Conservation (phyloP, 805 yeast genomes). For the Ogataea wickerhamii region DNA sequence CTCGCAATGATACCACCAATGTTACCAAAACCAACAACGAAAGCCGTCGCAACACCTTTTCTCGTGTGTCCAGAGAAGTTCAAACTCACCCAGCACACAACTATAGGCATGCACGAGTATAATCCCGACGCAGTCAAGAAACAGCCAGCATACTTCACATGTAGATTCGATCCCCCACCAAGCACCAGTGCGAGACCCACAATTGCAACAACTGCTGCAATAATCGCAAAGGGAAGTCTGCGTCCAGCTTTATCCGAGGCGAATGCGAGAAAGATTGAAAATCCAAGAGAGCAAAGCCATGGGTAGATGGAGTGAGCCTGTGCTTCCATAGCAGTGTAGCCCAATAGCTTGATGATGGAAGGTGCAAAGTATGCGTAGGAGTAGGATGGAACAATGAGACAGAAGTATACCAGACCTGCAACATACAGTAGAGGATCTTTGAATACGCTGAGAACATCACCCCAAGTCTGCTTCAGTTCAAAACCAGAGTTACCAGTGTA, state of each 20-base stretch:
- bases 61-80: constrained; percentile 63
- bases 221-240: constrained; percentile 43
- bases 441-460: constrained; percentile 47
- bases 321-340: constrained; percentile 67
- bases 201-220: constrained; percentile 37
- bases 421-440: constrained; percentile 58
- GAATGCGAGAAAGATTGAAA: constrained; percentile 58
- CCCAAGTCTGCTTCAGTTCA: constrained; percentile 43
- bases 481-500: constrained; percentile 50
- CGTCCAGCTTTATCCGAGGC: constrained; percentile 52
- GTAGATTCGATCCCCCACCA: constrained; percentile 35
- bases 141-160: constrained; percentile 59
- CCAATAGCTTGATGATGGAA: constrained; percentile 56
- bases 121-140: constrained; percentile 57
- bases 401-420: constrained; percentile 60
- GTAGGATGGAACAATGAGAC: constrained; percentile 66
- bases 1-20: constrained; percentile 69
- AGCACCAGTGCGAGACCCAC: constrained; percentile 56
- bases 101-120: constrained; percentile 64
- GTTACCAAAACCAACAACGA: constrained; percentile 68
- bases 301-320: constrained; percentile 84
- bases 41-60: constrained; percentile 46
- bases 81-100: constrained; percentile 63
- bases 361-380: constrained; percentile 75
- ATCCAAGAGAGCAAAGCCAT: constrained; percentile 74